Conservation (phyloP, 495 filamentous ascomycete species). For the Parmelia sp. region DNA sequence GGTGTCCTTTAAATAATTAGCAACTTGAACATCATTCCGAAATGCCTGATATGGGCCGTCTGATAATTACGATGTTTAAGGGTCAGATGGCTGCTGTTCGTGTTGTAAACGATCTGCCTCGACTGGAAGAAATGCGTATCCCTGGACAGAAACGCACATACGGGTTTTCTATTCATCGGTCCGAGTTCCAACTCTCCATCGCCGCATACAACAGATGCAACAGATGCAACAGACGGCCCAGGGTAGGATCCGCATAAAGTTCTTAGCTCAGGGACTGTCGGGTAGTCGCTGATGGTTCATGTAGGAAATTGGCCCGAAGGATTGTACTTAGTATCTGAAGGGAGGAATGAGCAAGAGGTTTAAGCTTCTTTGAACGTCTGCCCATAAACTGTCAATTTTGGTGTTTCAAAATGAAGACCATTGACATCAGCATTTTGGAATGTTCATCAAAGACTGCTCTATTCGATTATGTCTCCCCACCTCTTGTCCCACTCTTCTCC, state of each 20-base stretch:
- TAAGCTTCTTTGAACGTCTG: conserved; percentile 2
- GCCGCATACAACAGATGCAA: neutral
- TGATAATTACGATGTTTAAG: neutral
- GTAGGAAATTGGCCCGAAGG: neutral
- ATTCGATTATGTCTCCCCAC: neutral
- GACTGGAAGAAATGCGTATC: neutral
- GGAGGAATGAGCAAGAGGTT: neutral
- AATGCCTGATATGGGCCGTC: neutral
- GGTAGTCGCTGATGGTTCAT: neutral
- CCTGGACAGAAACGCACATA: neutral
- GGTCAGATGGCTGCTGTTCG: neutral
- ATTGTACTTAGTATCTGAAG: neutral
- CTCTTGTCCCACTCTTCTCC: neutral
- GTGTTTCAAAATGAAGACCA: neutral
- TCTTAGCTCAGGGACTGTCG: neutral
- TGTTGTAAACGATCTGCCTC: neutral
- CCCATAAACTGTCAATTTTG: neutral
- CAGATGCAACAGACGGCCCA: neutral
- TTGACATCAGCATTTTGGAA: too few species aligned
- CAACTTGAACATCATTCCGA: neutral
- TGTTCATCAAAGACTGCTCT: neutral
- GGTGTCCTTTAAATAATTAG: conserved; percentile 18
- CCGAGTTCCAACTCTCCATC: neutral
- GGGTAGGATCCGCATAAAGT: neutral
- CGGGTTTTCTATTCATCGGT: neutral